phyloP scores from a whole-genome alignment of 441 rosid genomes.

The Pelargonium fulgidum region DNA sequence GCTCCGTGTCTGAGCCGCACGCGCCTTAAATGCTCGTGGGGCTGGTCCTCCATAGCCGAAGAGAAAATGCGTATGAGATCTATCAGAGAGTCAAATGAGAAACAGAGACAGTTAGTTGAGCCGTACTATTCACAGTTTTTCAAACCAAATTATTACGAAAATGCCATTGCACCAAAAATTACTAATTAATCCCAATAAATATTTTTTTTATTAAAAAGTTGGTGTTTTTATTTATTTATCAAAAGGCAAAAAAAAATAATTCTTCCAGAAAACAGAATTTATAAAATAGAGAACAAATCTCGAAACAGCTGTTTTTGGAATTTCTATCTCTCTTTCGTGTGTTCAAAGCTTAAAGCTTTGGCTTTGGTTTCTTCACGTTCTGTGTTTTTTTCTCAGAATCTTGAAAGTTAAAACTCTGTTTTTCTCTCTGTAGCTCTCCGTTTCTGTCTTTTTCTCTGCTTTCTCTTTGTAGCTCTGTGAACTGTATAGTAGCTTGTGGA shows the following conservation, averaged over 20 bases:
- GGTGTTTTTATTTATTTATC: neutral
- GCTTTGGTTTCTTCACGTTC: conserved; percentile 1
- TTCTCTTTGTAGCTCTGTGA: neutral
- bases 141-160: too few species aligned
- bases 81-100: conserved; percentile 25
- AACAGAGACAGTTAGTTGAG: conserved; percentile 34
- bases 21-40: too few species aligned
- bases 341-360: conserved; percentile 6
- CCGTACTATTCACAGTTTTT: conserved; percentile 1
- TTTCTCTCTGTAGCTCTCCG: neutral
- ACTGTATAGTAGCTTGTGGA: too few species aligned
- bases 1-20: too few species aligned
- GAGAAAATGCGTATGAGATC: neutral
- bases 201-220: neutral
- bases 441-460: neutral
- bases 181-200: neutral
- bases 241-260: neutral
- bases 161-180: too few species aligned
- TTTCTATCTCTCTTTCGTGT: neutral
- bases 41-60: too few species aligned
- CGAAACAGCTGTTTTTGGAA: neutral
- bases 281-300: conserved; percentile 3
- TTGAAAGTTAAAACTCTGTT: neutral
- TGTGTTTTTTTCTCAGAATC: neutral
- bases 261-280: neutral